Evolutionary conservation across 805 yeast genomes (phyloP).

Genomic region (Sugiyamaella qingdaonensis): DNA sequence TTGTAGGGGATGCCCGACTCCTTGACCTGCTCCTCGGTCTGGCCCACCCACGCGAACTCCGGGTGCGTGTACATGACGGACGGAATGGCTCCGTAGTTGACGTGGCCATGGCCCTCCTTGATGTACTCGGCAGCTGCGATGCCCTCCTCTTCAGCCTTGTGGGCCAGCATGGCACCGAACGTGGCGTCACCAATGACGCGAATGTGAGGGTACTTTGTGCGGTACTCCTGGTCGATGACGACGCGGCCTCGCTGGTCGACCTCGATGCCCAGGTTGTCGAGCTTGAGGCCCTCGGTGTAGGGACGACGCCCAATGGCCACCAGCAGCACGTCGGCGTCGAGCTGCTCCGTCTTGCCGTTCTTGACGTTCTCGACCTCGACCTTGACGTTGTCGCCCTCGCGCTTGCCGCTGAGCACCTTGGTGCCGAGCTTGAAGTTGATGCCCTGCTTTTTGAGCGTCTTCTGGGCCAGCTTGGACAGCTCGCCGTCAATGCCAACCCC

Average conservation of each 20-base stretch:
- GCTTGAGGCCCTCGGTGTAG: constrained; percentile 81
- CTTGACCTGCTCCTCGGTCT: constrained; percentile 90
- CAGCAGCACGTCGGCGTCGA: constrained; percentile 88
- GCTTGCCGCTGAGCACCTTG: constrained; percentile 80
- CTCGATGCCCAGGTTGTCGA: constrained; percentile 86
- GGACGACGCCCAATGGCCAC: constrained; percentile 99
- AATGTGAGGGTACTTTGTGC: constrained; percentile 87
- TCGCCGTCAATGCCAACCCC: constrained; percentile 99
- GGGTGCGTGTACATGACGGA: constrained; percentile 99
- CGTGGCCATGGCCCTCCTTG: constrained; percentile 93
- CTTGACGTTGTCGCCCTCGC: constrained; percentile 84
- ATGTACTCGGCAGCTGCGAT: constrained; percentile 96
- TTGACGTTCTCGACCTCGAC: constrained; percentile 87
- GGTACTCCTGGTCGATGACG: constrained; percentile 89
- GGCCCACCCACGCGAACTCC: constrained; percentile 99
- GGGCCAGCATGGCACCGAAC: constrained; percentile 99
- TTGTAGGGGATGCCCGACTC: constrained; percentile 87
- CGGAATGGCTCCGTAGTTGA: constrained; percentile 96
- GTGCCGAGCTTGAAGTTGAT: constrained; percentile 88
- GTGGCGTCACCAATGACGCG: constrained; percentile 98
- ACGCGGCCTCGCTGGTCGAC: constrained; percentile 88
- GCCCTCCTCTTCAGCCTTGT: constrained; percentile 99
- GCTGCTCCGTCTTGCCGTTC: constrained; percentile 68
- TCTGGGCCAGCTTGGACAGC: constrained; percentile 85
- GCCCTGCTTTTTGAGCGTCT: constrained; percentile 91